Base-by-base conservation (phyloP, 805 yeast genomes). In the Starmerella gropengiesseri region DNA sequence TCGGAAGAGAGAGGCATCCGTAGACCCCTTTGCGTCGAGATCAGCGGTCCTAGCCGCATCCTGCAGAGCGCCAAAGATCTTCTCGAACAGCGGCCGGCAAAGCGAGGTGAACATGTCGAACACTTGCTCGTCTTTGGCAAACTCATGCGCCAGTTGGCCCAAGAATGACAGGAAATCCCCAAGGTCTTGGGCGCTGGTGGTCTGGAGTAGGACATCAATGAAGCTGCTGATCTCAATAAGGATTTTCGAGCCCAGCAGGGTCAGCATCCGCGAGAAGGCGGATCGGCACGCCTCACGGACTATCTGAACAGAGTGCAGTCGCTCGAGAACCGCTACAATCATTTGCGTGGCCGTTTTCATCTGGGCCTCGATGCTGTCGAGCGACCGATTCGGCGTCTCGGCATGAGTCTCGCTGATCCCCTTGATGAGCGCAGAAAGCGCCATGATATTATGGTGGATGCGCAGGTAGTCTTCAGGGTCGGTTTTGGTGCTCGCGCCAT, bases 261-360 rank as follows among this genome's bases (percentile, higher is more conserved):
- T 84, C 42, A 86, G 80, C 52, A 91, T 70, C 48, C 97, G 73
- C 9, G 95, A 84, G 62, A 87, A 78, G 23, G 95, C 75, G 59
- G 82, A 85, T 54, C 95, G 73, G 4, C 89, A 69, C 4, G 95
- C 80, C 52, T 85, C 95, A 57, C 97, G 73, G 35, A 89, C 75
- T 25, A 69, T 67, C 57, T 79, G 85, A 48, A 68, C 70, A 31
- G 73, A 71, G 43, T 77, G 69, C 49, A 86, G 75, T 45, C 71
- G 77, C 48, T 89, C 94, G 49, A 91, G 68, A 1, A 94, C 82
- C 17, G 86, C 86, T 21, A 83, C 60, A 11, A 84, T 82, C 32
- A 82, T 94, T 57, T 84, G 85, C 0, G 94, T 78, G 6, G 84
- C 79, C 51, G 75, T 75, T 42, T 72, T 67, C 54, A 84, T 72